Base-by-base conservation (phyloP, 1,139 yeast species). In the Candida glucosophila region DNA sequence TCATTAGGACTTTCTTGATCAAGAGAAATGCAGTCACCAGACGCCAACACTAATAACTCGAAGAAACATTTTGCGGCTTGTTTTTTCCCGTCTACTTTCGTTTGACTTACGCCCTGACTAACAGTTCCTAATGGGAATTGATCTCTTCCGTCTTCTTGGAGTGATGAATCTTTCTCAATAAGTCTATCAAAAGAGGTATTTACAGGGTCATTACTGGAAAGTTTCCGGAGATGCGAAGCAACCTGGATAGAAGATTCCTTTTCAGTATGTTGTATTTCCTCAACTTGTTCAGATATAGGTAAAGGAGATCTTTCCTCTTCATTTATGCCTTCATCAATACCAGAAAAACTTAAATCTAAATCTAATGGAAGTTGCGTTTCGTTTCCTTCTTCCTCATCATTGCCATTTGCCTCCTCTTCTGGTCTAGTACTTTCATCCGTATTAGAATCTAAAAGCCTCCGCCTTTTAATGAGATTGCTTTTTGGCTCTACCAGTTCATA, bases 21-120 rank as follows among this genome's bases (percentile, higher is more conserved):
- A 23, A 86, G 50, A 13, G 61, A 55, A 26, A 86, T 56, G 26
- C 88, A 77, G 40, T 80, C 90, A 30, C 75, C 65, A 6, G 93
- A 80, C 1, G 95, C 93, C 35, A 86, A 58, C 1, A 85, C 90
- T 41, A 88, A 61, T 47, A 86, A 52, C 46, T 86, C 94, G 44
- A 86, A 85, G 52, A 86, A 86, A 35, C 82, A 70, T 41, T 73
- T 71, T 6, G 86, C 71, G 1, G 88, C 90, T 39, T 78, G 77
- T 35, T 61, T 61, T 39, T 67, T 71, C 24, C 66, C 60, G 31
- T 60, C 58, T 6, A 58, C 34, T 13, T 30, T 43, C n/a, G 36
- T 37, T 3, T 37, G 23, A 2, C 35, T 35, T 12, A 21, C 28
- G 2, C 35, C 30, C 25, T 42, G 43, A 24, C 34, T 40, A 2